Conservation (phyloP, 2,329 filamentous ascomycete genomes). For the Arthrobotrys pseudoclavata region DNA sequence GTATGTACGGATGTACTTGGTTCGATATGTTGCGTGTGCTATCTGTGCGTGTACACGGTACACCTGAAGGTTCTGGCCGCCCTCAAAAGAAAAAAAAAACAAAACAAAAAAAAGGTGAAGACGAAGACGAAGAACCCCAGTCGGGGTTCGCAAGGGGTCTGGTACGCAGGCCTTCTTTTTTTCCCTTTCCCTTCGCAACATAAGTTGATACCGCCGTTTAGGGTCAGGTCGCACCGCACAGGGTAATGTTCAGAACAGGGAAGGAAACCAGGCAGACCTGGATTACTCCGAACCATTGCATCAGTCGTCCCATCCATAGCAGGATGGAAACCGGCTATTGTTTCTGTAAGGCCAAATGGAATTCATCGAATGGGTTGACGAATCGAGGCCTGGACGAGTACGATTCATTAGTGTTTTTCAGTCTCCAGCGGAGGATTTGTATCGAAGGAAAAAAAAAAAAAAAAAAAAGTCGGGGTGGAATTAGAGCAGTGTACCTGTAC, state of each 20-base stretch:
- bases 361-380: slow-evolving; percentile 13
- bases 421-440: background rate
- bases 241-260: slow-evolving; percentile 49
- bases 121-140: slow-evolving; percentile 18
- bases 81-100: slow-evolving; percentile 5
- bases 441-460: background rate
- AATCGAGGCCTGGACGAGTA: too few species aligned
- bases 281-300: slow-evolving; percentile 48
- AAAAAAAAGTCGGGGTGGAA: background rate
- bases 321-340: slow-evolving; percentile 45
- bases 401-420: slow-evolving; percentile 1
- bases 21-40: background rate
- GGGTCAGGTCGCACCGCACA: slow-evolving; percentile 34
- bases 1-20: background rate
- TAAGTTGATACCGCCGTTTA: slow-evolving; percentile 40
- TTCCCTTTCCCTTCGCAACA: too few species aligned
- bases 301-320: slow-evolving; percentile 16
- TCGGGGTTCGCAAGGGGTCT: too few species aligned
- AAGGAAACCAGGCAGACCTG: slow-evolving; percentile 43
- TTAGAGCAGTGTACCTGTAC: too few species aligned
- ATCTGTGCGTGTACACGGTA: background rate
- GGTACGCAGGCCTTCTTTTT: too few species aligned
- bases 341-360: slow-evolving; percentile 30
- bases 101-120: slow-evolving; percentile 29
- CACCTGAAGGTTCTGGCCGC: slow-evolving; percentile 19